These are phyloP conservation scores for Berberis vulgaris DNA, from an alignment of 164 flowering plant genomes.

Conservation along the genomic window DNA sequence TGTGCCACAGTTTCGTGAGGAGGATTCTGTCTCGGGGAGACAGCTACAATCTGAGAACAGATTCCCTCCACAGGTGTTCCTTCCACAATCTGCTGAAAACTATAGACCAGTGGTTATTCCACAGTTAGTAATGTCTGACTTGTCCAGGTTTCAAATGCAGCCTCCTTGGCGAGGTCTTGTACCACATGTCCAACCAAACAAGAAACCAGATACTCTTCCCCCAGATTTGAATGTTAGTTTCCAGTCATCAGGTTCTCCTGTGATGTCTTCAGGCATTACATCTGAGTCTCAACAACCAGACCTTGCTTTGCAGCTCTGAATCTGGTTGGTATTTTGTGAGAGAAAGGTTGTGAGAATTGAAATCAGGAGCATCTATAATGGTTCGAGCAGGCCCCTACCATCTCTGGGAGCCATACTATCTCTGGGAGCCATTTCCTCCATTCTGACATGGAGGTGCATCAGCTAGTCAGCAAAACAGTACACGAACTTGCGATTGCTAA, in stretches of 20 bases:
- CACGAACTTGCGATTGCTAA: too few species aligned
- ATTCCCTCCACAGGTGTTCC: constrained; percentile 34
- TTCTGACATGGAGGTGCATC: not conserved
- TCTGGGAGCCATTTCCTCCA: too few species aligned
- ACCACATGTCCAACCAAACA: constrained; percentile 43
- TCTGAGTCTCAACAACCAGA: constrained; percentile 93
- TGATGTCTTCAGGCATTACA: constrained; percentile 34
- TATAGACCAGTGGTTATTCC: constrained; percentile 36
- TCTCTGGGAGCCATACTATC: too few species aligned
- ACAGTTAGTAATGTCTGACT: constrained; percentile 38
- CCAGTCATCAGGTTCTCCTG: constrained; percentile 76
- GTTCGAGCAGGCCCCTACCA: not conserved
- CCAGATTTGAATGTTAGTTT: constrained; percentile 86
- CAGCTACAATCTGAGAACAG: constrained; percentile 32
- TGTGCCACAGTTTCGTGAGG: constrained; percentile 26
- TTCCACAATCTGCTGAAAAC: constrained; percentile 28
- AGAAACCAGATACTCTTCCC: constrained; percentile 58
- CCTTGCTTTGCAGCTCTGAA: constrained; percentile 84
- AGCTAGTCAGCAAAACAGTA: not conserved
- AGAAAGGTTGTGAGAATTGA: not conserved
- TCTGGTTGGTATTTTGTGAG: not conserved
- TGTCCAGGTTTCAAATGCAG: constrained; percentile 53
- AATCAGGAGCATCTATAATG: not conserved
- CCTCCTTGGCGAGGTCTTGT: constrained; percentile 46
- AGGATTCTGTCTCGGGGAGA: constrained; percentile 28